Evolutionary conservation across 2,329 filamentous ascomycete species (phyloP), one percentile per base, ranked within the genome.

Genomic region (Pyrenochaeta sp.): DNA sequence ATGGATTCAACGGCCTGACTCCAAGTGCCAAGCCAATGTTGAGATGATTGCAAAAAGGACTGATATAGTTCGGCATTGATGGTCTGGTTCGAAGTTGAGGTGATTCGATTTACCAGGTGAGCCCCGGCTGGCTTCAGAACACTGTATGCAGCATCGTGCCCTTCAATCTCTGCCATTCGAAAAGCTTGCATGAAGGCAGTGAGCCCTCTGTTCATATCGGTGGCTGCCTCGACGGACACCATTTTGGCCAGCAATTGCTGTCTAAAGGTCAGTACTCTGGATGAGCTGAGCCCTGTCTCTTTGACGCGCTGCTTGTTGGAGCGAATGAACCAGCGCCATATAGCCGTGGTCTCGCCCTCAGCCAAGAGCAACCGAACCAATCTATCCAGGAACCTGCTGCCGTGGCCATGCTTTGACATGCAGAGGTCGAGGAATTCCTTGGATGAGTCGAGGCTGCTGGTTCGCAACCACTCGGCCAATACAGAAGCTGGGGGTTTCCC

Each of bases 261-360:
- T 30, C 62, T 63, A 42, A 74, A 75, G 2, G 17, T 42, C 3
- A 27, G 27, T 4, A 67, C 51, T 23, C 47, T 58, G 14, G 36
- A 33, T 4, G 45, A 36, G 23, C 56, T 51, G 4, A 68, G 33
- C 2, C 57, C 58, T 1, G 63, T 65, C 17, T 68, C 63, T 21
- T 66, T 51, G 2, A 57, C 20, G 5, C 60, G 57, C n/a, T 59
- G 50, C 32, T 67, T 54, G 2, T 51, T 52, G 18, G 61, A 44
- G 11, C 61, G 60, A 6, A 52, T 57, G 44, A 71, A 65, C 72
- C 71, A 74, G 20, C 61, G 65, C 73, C 71, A 75, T 27, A 68
- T 48, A 12, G 54, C 58, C 11, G 49, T 39, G 9, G 50, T 53
- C 36, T 68, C 56, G 17, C 61, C 64, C 31, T 72, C 64, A 30